Percentiles rank a stretch among this genome's conserved stretches.
These are phyloP conservation scores for Xylariomycetidae sp. DNA, from an alignment of 2,329 filamentous ascomycete genomes.

Conservation along the genomic window DNA sequence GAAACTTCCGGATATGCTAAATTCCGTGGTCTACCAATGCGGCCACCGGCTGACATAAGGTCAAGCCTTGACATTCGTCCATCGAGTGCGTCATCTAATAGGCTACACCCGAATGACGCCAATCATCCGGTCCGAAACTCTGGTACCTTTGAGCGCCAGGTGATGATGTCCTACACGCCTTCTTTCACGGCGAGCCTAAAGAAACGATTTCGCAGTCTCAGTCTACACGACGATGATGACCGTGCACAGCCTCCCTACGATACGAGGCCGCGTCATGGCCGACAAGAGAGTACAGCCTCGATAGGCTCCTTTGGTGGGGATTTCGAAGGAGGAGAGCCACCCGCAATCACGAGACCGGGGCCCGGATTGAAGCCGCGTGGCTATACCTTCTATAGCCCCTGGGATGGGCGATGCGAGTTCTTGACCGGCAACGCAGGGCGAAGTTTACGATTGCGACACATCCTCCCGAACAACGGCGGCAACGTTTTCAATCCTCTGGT, in stretches of 20 bases:
- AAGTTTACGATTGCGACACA: conserved; percentile 69
- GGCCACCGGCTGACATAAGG: conserved; percentile 11
- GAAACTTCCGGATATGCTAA: conserved; percentile 55
- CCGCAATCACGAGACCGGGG: conserved; percentile 37
- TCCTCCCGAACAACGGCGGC: conserved; percentile 44
- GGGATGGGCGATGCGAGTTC: conserved; percentile 86
- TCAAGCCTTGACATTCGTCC: conserved; percentile 23
- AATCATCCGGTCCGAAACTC: conserved; percentile 9
- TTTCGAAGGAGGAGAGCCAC: conserved; percentile 22
- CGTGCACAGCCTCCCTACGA: conserved; percentile 21
- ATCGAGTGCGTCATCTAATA: conserved; percentile 16
- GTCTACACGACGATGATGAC: conserved; percentile 24
- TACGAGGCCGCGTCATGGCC: conserved; percentile 20
- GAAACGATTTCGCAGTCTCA: conserved; percentile 37
- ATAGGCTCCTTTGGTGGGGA: conserved; percentile 30
- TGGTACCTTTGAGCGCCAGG: conserved; percentile 46
- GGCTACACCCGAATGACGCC: conserved; percentile 9
- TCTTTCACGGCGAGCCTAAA: conserved; percentile 44
- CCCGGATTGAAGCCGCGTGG: conserved; percentile 52
- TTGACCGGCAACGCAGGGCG: conserved; percentile 71
- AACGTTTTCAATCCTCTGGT: conserved; percentile 41
- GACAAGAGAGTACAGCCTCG: conserved; percentile 27
- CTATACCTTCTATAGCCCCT: conserved; percentile 79
- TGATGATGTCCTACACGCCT: conserved; percentile 54
- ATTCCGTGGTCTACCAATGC: conserved; percentile 44